Percentiles rank a stretch among this genome's conserved stretches.
Conservation (phyloP, 441 rosid genomes). For the Mallotus japonicus region DNA sequence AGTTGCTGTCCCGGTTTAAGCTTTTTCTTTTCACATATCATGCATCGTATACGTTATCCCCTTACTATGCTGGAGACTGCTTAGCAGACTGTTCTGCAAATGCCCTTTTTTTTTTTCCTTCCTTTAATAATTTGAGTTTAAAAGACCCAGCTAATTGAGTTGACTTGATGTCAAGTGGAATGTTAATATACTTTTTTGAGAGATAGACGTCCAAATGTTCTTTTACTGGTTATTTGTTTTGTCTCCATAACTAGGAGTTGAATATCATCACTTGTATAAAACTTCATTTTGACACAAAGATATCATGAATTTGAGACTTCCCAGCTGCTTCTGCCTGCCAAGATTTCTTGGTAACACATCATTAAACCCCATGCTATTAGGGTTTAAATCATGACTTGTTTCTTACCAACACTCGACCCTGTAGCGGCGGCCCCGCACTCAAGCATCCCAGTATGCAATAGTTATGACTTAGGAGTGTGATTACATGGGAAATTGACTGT, state of each 20-base stretch:
- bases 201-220: not conserved
- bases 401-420: too few relatives aligned
- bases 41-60: not conserved
- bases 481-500: too few relatives aligned
- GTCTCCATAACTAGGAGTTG: not conserved
- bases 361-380: too few relatives aligned
- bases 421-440: too few relatives aligned
- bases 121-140: conserved; percentile 4
- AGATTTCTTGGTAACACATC: too few relatives aligned
- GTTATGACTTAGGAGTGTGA: too few relatives aligned
- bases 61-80: not conserved
- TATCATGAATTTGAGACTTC: not conserved
- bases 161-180: not conserved
- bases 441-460: too few relatives aligned
- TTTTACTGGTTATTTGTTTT: not conserved
- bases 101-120: not conserved
- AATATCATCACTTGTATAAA: not conserved
- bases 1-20: conserved; percentile 22
- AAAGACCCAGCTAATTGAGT: conserved; percentile 8
- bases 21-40: conserved; percentile 5
- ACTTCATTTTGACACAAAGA: not conserved
- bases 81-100: not conserved
- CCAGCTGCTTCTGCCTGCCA: not conserved
- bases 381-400: too few relatives aligned
- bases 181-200: not conserved